Evolutionary conservation across 176 grass and related monocot genomes (phyloP).

Genomic region (Melocanna baccifera): DNA sequence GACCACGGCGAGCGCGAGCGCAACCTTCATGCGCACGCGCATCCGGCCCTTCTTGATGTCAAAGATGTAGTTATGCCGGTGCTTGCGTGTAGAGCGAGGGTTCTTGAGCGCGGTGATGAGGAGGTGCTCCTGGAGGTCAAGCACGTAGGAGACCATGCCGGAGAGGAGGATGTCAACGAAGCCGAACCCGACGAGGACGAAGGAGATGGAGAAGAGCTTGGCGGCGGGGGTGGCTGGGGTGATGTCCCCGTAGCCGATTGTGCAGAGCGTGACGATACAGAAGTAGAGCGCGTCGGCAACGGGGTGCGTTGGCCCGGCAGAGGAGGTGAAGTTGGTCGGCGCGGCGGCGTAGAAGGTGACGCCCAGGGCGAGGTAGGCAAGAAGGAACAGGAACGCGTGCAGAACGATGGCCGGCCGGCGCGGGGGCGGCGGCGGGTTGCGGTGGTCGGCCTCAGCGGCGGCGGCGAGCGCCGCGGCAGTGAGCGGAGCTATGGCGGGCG

Average conservation of each 20-base stretch:
- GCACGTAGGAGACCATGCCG: conserved; percentile 54
- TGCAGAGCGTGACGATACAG: conserved; percentile 98
- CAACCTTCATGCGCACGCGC: conserved; percentile 85
- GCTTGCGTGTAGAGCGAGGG: conserved; percentile 38
- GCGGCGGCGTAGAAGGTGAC: conserved; percentile 75
- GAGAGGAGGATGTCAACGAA: no score
- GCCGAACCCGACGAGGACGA: neutral
- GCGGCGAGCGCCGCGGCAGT: conserved; percentile 15
- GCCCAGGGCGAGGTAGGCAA: conserved; percentile 65
- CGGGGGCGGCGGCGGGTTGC: neutral
- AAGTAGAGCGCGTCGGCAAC: conserved; percentile 92
- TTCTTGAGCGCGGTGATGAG: conserved; percentile 72
- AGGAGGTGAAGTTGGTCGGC: conserved; percentile 47
- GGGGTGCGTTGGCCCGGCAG: conserved; percentile 35
- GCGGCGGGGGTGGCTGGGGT: conserved; percentile 69
- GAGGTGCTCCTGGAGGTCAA: conserved; percentile 89
- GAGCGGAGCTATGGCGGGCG: conserved; percentile 67
- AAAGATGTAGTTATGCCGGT: conserved; percentile 68
- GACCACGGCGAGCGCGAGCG: conserved; percentile 56
- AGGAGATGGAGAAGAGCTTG: conserved; percentile 89
- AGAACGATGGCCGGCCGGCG: conserved; percentile 53
- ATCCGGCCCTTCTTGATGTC: conserved; percentile 94
- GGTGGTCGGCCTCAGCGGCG: neutral
- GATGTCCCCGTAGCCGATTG: conserved; percentile 92
- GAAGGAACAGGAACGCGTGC: conserved; percentile 66